Percentiles rank a stretch among this genome's conserved stretches.
Evolutionary conservation across 2,329 filamentous ascomycete genomes (phyloP).

Genomic region (Venturia nashicola): DNA sequence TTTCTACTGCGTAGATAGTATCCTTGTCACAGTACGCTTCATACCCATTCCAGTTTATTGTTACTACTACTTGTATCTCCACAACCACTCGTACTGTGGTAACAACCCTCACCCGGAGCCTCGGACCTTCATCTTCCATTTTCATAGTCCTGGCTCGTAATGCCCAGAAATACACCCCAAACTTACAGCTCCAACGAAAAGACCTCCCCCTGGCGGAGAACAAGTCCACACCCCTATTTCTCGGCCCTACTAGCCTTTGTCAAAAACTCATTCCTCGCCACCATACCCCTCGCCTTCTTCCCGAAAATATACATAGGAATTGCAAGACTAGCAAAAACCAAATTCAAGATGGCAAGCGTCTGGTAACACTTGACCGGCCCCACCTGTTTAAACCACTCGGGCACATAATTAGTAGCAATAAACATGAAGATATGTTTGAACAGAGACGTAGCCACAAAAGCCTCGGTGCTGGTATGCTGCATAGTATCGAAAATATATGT

Average conservation of each 20-base stretch:
- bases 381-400: slow-evolving; percentile 19
- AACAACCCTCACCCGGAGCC: too few relatives aligned
- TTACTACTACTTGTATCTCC: too few relatives aligned
- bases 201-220: too few relatives aligned
- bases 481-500: slow-evolving; percentile 40
- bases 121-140: too few relatives aligned
- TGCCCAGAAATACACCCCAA: too few relatives aligned
- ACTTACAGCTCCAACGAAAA: too few relatives aligned
- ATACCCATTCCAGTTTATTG: too few relatives aligned
- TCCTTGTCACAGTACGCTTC: too few relatives aligned
- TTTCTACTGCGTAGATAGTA: too few relatives aligned
- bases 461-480: slow-evolving; percentile 34
- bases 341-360: slow-evolving; percentile 23
- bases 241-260: not conserved
- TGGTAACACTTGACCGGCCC: slow-evolving; percentile 19
- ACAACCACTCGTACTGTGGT: too few relatives aligned
- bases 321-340: slow-evolving; percentile 33
- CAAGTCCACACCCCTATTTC: not conserved
- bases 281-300: slow-evolving; percentile 29
- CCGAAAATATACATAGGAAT: slow-evolving; percentile 39
- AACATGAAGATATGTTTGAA: slow-evolving; percentile 34
- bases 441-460: slow-evolving; percentile 40
- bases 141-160: too few relatives aligned
- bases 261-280: not conserved
- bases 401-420: slow-evolving; percentile 30